Percentiles rank a stretch among this genome's conserved stretches.
phyloP scores from a whole-genome alignment of 768 basidiomycete species.

The Suillus sp. region DNA sequence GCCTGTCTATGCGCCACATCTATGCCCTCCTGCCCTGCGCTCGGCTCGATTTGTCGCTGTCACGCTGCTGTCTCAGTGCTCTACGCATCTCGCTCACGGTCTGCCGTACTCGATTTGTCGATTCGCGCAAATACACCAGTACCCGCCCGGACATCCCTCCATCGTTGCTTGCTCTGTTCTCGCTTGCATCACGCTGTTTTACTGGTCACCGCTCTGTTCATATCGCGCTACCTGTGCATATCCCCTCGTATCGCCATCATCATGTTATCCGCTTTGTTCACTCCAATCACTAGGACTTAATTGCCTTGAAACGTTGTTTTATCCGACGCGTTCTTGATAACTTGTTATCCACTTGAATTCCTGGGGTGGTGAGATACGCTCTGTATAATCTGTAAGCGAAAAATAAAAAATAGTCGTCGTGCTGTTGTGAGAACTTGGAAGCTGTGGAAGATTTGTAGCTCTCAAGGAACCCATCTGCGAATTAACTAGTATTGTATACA shows the following conservation, averaged over 20 bases:
- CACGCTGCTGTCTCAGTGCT: slow-evolving; percentile 5
- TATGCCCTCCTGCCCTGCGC: slow-evolving; percentile 2
- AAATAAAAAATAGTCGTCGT: background rate
- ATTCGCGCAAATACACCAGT: slow-evolving; percentile 8
- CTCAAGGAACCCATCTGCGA: background rate
- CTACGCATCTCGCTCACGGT: slow-evolving; percentile 1
- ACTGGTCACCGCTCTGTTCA: slow-evolving; percentile 8
- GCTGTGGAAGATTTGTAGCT: background rate
- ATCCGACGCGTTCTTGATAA: background rate
- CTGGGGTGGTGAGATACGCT: background rate
- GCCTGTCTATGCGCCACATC: slow-evolving; percentile 9
- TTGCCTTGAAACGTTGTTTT: background rate
- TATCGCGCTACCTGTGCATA: slow-evolving; percentile 4
- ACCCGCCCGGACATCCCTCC: background rate
- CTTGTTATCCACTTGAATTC: slow-evolving; percentile 1
- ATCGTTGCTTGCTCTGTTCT: slow-evolving; percentile 10
- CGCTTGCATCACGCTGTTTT: slow-evolving; percentile 10
- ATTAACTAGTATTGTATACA: background rate
- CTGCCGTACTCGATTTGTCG: slow-evolving; percentile 7
- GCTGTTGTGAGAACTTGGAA: background rate
- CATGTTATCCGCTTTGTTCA: background rate
- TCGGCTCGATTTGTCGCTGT: slow-evolving; percentile 13
- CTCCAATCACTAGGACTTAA: background rate
- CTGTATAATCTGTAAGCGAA: slow-evolving; percentile 7
- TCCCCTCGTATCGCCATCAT: background rate